Evolutionary conservation across 2,329 filamentous ascomycete genomes (phyloP).

Genomic region (Botrytis galanthina): DNA sequence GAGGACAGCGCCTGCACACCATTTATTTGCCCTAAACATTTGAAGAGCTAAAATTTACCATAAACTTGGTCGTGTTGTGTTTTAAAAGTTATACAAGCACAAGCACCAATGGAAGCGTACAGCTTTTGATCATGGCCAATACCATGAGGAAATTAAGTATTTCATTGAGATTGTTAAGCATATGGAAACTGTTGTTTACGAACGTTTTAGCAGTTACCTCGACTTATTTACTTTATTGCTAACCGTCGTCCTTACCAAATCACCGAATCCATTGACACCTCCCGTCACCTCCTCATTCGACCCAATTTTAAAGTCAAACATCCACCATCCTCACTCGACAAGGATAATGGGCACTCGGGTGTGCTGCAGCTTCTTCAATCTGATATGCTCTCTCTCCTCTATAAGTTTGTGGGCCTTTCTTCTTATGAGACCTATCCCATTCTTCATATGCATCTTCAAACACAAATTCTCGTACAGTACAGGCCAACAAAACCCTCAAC

Average conservation of each 20-base stretch:
- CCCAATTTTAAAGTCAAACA: background rate
- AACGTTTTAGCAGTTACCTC: background rate
- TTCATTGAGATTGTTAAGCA: background rate
- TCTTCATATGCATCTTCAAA: constrained; percentile 6
- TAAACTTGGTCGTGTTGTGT: background rate
- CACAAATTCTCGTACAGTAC: constrained; percentile 20
- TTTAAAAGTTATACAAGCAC: background rate
- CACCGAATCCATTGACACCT: background rate
- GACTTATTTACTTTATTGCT: background rate
- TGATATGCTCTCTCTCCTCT: background rate
- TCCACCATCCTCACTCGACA: background rate
- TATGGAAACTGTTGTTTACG: background rate
- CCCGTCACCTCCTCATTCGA: background rate
- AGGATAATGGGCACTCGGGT: background rate
- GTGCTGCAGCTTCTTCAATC: background rate
- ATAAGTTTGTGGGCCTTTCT: background rate
- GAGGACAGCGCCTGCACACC: background rate
- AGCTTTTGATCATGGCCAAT: background rate
- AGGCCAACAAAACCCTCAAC: constrained; percentile 48
- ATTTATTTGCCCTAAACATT: background rate
- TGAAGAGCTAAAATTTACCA: background rate
- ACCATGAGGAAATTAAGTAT: background rate
- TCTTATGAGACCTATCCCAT: background rate
- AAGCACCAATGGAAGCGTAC: background rate
- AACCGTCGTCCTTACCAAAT: background rate